Evolutionary conservation across 208 protist species (phyloP).

Genomic region (Leishmania mexicana): DNA sequence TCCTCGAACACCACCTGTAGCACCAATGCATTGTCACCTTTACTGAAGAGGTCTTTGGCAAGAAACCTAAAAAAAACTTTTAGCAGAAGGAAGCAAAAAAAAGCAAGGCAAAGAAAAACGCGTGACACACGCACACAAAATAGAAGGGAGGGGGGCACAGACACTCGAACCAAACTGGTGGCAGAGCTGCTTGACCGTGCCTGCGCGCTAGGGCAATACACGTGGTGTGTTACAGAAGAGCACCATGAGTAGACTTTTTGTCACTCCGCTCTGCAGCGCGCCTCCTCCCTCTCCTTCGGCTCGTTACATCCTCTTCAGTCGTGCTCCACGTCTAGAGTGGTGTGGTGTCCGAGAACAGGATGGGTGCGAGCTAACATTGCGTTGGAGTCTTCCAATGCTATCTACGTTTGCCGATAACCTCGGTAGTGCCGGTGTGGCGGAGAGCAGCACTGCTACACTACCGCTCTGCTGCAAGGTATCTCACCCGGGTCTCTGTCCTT

Average conservation of each 20-base stretch:
- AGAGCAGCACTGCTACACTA: background rate
- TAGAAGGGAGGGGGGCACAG: background rate
- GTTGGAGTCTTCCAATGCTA: background rate
- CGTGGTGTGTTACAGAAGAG: background rate
- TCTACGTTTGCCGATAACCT: background rate
- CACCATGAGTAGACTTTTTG: background rate
- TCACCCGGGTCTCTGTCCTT: background rate
- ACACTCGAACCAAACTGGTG: background rate
- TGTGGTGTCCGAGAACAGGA: background rate
- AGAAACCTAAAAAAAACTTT: background rate
- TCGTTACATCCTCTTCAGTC: background rate
- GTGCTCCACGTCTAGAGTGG: background rate
- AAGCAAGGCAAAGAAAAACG: background rate
- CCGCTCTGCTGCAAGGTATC: background rate
- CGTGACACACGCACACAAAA: background rate
- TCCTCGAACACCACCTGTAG: background rate
- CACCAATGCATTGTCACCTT: background rate
- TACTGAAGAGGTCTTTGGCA: background rate
- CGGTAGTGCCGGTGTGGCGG: background rate
- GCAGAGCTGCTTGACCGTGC: background rate
- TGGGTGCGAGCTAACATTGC: background rate
- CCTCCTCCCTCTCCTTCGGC: background rate
- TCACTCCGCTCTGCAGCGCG: background rate
- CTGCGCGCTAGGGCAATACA: background rate
- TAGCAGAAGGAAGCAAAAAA: background rate